Base-by-base conservation (phyloP, 2,329 filamentous ascomycete genomes). In the Stylonectria norvegica region DNA sequence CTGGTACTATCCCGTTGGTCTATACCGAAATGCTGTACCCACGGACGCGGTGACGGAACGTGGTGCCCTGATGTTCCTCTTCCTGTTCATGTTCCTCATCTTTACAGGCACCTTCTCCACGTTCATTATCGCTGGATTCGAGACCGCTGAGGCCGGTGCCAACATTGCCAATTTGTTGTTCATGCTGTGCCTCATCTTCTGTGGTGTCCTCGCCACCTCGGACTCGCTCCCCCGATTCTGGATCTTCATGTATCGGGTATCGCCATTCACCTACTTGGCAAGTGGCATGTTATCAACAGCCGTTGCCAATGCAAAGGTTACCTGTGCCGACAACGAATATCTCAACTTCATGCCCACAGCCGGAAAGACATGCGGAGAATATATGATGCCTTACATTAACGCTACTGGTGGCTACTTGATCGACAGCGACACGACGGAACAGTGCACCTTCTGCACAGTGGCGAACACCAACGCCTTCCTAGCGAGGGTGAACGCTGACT, bases 1-100 rank as follows among this genome's bases (percentile, higher is more conserved):
- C 61, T 91, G 86, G 79, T 95, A 95, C 71, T 95, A 90, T 60
- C 87, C 89, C 2, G 78, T 94, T 39, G 87, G 86, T 2, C 75
- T 93, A 8, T 81, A 88, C 62, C 65, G 68, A 43, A 90, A 91
- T 57, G 85, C 86, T 2, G 66, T 72, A 12, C 70, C 71, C 1
- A 79, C 79, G 4, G 75, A 75, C 45, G 69, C 80, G 47, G 76
- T 83, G 1, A 60, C 75, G 5, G 79, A 88, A 55, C 85, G 88
- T 20, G 86, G 87, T 8, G 84, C 71, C 1, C 76, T 93, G 16
- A 85, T 91, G 77, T 89, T 90, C 70, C 70, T 95, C 18, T 79
- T 89, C 53, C 70, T 90, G 28, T 74, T 82, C 57, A 69, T 76
- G 48, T 94, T 94, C 75, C 72, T 91, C 49, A 65, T 94, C 38